A percentile compares a stretch with the other conserved stretches of the same genome.
phyloP scores from a whole-genome alignment of 169 alveolate species.

The Eimeria praecox region DNA sequence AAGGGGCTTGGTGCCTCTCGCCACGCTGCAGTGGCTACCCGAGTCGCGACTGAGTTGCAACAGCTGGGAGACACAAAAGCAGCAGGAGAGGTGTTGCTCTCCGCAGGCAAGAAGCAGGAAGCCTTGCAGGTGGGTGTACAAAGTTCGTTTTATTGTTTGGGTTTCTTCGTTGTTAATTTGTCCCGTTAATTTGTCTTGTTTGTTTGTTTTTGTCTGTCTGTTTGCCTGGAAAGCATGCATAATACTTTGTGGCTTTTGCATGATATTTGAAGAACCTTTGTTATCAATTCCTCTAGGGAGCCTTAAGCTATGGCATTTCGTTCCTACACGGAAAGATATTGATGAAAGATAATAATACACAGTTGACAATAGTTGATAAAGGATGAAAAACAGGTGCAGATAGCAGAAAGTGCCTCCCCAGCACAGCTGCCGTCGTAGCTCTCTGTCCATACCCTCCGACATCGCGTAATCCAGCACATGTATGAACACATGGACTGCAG shows the following conservation, averaged over 20 bases:
- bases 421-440: background rate
- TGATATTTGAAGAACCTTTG: no score
- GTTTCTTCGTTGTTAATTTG: background rate
- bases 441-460: no score
- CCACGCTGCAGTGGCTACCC: conserved; percentile 2
- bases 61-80: conserved; percentile 3
- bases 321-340: no score
- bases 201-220: background rate
- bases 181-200: background rate
- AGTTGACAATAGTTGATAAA: no score
- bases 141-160: background rate
- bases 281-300: no score
- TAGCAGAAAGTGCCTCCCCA: no score
- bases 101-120: background rate
- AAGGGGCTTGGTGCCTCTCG: conserved; percentile 14
- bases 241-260: no score
- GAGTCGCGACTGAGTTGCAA: background rate
- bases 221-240: no score
- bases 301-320: no score
- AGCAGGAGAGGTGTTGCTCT: background rate
- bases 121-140: conserved; percentile 8
- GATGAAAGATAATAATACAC: no score
- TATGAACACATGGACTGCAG: no score
- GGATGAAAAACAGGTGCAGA: no score
- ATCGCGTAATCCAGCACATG: background rate